phyloP scores from a whole-genome alignment of 805 yeast species.

The Starmerella cellae region DNA sequence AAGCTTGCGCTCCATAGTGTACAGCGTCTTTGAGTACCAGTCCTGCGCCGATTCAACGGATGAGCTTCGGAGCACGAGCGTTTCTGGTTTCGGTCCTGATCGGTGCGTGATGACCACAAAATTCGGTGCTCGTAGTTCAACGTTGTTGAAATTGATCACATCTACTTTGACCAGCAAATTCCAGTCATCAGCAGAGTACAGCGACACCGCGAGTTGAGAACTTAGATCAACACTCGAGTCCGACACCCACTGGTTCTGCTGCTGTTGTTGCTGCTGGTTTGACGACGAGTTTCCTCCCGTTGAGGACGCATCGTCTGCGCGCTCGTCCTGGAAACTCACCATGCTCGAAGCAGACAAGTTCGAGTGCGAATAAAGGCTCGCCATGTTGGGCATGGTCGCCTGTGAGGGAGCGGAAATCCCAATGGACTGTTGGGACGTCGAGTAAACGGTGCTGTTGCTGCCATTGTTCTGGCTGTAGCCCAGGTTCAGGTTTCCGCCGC shows the following conservation, averaged over 20 bases:
- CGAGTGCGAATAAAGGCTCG: slow-evolving; percentile 1
- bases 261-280: not conserved
- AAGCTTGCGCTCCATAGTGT: slow-evolving; percentile 5
- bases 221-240: slow-evolving; percentile 7
- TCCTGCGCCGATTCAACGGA: slow-evolving; percentile 50
- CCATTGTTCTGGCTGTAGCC: not conserved
- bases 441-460: not conserved
- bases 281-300: too few relatives aligned
- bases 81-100: slow-evolving; percentile 7
- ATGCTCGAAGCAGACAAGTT: slow-evolving; percentile 2
- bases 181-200: slow-evolving; percentile 3
- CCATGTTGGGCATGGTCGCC: not conserved
- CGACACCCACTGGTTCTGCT: slow-evolving; percentile 1
- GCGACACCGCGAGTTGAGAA: not conserved
- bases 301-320: not conserved
- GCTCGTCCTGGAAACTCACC: slow-evolving; percentile 4
- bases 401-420: not conserved
- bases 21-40: slow-evolving; percentile 42
- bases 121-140: not conserved
- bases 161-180: not conserved
- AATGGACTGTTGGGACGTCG: not conserved
- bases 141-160: not conserved
- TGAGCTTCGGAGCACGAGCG: slow-evolving; percentile 47
- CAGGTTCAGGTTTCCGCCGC: not conserved
- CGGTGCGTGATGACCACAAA: slow-evolving; percentile 4